Evolutionary conservation across 2,329 filamentous ascomycete genomes (phyloP).

Genomic region (Colletotrichum liriopes): DNA sequence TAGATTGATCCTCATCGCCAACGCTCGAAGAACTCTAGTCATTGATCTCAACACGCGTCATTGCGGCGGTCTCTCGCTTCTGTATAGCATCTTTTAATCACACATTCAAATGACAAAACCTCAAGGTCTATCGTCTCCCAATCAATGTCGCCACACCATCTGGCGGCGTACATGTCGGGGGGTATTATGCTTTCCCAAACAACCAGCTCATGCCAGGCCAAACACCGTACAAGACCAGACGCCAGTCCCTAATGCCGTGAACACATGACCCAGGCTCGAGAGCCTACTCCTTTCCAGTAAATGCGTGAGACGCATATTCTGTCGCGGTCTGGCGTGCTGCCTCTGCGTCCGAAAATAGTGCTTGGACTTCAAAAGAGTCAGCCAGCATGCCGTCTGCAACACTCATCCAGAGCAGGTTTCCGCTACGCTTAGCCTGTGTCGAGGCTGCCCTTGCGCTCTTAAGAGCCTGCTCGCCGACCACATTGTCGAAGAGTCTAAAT

Average conservation of each 20-base stretch:
- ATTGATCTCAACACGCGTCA: not conserved
- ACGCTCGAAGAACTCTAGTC: not conserved
- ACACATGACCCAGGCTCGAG: conserved; percentile 17
- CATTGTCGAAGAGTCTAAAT: conserved; percentile 83
- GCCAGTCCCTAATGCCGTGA: conserved; percentile 35
- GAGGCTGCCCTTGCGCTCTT: conserved; percentile 82
- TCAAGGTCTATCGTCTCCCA: not conserved
- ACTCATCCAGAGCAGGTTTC: conserved; percentile 83
- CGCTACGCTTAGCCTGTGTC: conserved; percentile 78
- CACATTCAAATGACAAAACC: not conserved
- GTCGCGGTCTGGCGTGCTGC: conserved; percentile 59
- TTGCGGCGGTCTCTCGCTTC: not conserved
- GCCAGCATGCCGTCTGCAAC: conserved; percentile 86
- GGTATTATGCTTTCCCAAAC: conserved; percentile 42
- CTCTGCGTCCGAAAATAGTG: conserved; percentile 66
- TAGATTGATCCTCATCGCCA: not conserved
- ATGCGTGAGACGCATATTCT: conserved; percentile 60
- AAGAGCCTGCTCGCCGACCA: conserved; percentile 84
- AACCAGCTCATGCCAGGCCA: conserved; percentile 38
- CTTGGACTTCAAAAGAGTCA: conserved; percentile 81
- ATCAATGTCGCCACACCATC: conserved; percentile 21
- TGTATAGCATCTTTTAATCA: not conserved
- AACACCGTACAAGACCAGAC: conserved; percentile 39
- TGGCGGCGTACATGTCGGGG: conserved; percentile 21
- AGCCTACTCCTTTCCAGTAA: conserved; percentile 50